These are phyloP conservation scores for Pichia sp. DNA, from an alignment of 1,139 yeast species.

Conservation along the genomic window DNA sequence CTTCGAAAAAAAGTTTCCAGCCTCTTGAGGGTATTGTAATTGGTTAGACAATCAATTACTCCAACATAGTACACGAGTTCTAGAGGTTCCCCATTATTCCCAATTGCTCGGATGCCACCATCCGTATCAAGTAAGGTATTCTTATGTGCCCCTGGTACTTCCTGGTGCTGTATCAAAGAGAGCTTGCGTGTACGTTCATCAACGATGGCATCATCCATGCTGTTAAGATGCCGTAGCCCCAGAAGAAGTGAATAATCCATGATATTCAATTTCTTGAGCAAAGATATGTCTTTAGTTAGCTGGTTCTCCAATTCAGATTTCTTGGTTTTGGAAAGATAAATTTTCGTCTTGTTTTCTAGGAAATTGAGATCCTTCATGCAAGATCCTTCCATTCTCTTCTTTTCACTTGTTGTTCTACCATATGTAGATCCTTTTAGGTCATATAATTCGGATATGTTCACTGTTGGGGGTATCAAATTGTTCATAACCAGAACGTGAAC, in stretches of 20 bases:
- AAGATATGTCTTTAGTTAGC: conserved; percentile 63
- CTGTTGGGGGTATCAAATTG: conserved; percentile 90
- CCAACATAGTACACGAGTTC: conserved; percentile 83
- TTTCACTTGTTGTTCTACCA: conserved; percentile 57
- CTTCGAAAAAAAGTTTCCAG: conserved; percentile 86
- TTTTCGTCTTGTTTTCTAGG: conserved; percentile 56
- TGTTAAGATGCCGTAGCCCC: conserved; percentile 67
- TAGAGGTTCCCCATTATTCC: conserved; percentile 53
- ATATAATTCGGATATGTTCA: conserved; percentile 78
- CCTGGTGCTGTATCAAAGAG: conserved; percentile 24
- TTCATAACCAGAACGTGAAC: conserved; percentile 96
- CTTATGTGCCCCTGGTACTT: conserved; percentile 10
- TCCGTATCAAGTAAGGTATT: conserved; percentile 26
- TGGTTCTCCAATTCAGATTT: conserved; percentile 56
- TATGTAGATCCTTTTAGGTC: conserved; percentile 92
- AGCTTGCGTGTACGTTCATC: conserved; percentile 19
- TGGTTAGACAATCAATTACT: conserved; percentile 88
- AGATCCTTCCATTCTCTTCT: conserved; percentile 25
- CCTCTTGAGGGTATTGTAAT: conserved; percentile 68
- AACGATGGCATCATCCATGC: conserved; percentile 10
- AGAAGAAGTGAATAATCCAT: conserved; percentile 93
- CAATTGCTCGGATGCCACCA: conserved; percentile 81
- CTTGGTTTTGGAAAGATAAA: conserved; percentile 70
- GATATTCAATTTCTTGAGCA: conserved; percentile 67
- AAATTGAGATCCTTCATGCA: conserved; percentile 85